Evolutionary conservation across 1,139 yeast genomes (phyloP).

Genomic region (Candida sp.): DNA sequence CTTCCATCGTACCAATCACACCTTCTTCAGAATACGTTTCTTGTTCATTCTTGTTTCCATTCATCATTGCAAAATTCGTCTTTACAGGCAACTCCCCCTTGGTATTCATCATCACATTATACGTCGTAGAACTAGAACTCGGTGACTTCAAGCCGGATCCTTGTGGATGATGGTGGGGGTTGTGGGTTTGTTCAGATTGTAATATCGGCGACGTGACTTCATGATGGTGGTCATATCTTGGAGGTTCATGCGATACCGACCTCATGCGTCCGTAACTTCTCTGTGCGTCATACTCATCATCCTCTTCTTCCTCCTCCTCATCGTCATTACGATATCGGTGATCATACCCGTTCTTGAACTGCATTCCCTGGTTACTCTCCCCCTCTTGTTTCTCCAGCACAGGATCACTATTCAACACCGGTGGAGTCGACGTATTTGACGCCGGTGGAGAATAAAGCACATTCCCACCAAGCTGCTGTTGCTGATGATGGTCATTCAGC

Average conservation of each 20-base stretch:
- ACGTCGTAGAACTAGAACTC: no score
- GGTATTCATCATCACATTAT: no score
- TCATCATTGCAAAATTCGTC: slow-evolving; percentile 7
- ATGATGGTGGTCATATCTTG: slow-evolving; percentile 9
- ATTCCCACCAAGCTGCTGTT: background rate
- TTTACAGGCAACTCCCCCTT: background rate
- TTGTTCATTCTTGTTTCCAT: background rate
- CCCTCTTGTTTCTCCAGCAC: background rate
- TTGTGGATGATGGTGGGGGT: slow-evolving; percentile 7
- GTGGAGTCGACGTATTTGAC: background rate
- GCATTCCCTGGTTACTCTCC: background rate
- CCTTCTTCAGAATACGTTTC: slow-evolving; percentile 10
- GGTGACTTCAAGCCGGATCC: background rate
- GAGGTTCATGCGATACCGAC: slow-evolving; percentile 24
- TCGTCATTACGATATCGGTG: background rate
- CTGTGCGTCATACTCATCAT: slow-evolving; percentile 1
- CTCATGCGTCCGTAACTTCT: slow-evolving; percentile 14
- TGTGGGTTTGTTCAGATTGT: slow-evolving; percentile 12
- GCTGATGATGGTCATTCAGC: background rate
- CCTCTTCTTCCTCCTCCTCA: background rate
- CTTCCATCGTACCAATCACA: slow-evolving; percentile 20
- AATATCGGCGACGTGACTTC: slow-evolving; percentile 9
- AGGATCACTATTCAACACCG: background rate
- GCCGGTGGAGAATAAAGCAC: slow-evolving; percentile 12
- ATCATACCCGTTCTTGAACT: background rate